These are phyloP conservation scores for Dryadomyces quercus-mongolicae DNA, from an alignment of 2,329 filamentous ascomycete genomes.

Conservation along the genomic window DNA sequence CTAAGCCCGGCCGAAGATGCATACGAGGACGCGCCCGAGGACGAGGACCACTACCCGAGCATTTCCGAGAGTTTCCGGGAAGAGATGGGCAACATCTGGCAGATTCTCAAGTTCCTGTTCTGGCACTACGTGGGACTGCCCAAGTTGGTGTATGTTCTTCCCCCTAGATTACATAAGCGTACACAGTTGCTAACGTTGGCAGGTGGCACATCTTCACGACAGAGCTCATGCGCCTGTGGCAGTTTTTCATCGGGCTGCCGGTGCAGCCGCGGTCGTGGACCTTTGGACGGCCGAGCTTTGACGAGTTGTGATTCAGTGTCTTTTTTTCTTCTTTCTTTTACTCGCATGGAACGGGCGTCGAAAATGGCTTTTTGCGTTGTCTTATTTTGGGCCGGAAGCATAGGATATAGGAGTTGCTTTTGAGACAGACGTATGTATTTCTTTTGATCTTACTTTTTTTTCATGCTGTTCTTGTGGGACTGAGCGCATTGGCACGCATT, in stretches of 20 bases:
- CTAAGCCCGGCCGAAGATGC: conserved; percentile 10
- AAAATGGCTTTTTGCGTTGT: neutral
- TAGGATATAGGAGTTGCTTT: neutral
- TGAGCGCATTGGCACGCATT: no score
- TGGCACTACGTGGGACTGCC: conserved; percentile 60
- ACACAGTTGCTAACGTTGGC: neutral
- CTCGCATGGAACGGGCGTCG: neutral
- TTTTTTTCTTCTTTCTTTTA: neutral
- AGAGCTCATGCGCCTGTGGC: conserved; percentile 34
- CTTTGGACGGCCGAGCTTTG: conserved; percentile 29
- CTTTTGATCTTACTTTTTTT: no score
- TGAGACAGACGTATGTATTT: neutral
- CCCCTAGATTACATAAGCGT: neutral
- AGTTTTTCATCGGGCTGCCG: conserved; percentile 40
- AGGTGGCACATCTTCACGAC: conserved; percentile 31
- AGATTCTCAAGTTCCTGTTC: conserved; percentile 54
- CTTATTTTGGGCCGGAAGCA: neutral
- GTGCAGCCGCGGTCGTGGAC: conserved; percentile 35
- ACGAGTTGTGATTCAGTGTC: conserved; percentile 31
- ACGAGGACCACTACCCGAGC: conserved; percentile 25
- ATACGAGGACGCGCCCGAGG: conserved; percentile 25
- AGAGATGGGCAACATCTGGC: conserved; percentile 53
- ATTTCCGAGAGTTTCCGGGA: conserved; percentile 45
- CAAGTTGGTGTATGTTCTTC: conserved; percentile 49
- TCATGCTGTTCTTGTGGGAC: no score